phyloP scores from a whole-genome alignment of 192 early-diverging fungal genomes.

The Dissophora ornata region DNA sequence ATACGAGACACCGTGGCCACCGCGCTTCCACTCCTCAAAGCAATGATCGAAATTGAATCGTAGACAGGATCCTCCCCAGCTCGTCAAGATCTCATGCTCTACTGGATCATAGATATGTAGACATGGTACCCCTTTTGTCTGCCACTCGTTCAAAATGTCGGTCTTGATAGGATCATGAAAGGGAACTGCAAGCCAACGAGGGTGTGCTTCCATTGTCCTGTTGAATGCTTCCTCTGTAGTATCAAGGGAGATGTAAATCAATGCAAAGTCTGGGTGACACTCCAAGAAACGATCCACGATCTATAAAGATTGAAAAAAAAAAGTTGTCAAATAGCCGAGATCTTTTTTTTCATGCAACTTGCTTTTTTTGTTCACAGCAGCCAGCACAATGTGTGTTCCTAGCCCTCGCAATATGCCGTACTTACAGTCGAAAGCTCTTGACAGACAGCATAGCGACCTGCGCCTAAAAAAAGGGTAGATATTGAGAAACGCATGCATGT shows the following conservation, averaged over 20 bases:
- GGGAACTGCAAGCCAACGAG: constrained; percentile 39
- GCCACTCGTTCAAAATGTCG: constrained; percentile 50
- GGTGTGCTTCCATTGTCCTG: constrained; percentile 35
- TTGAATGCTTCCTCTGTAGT: constrained; percentile 24
- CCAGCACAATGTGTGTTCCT: too few relatives aligned
- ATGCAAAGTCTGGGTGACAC: constrained; percentile 22
- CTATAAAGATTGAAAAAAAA: background rate
- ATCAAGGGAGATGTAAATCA: constrained; percentile 41
- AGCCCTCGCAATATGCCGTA: background rate
- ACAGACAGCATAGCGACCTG: constrained; percentile 36
- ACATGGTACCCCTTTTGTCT: constrained; percentile 38
- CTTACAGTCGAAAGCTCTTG: constrained; percentile 37
- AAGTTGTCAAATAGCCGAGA: too few relatives aligned
- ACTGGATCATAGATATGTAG: constrained; percentile 43
- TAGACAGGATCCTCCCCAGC: constrained; percentile 46
- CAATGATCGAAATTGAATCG: constrained; percentile 43
- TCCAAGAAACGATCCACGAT: constrained; percentile 40
- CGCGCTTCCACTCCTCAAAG: constrained; percentile 31
- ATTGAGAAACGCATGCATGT: too few relatives aligned
- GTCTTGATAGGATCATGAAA: constrained; percentile 26
- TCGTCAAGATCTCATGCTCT: constrained; percentile 36
- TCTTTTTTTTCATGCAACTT: too few relatives aligned
- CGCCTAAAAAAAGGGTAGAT: background rate
- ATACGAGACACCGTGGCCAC: constrained; percentile 29
- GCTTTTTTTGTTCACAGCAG: too few relatives aligned